Percentiles rank a stretch among this genome's conserved stretches.
These are phyloP conservation scores for Wickerhamiella azymoides DNA, from an alignment of 805 yeast species.

Conservation along the genomic window DNA sequence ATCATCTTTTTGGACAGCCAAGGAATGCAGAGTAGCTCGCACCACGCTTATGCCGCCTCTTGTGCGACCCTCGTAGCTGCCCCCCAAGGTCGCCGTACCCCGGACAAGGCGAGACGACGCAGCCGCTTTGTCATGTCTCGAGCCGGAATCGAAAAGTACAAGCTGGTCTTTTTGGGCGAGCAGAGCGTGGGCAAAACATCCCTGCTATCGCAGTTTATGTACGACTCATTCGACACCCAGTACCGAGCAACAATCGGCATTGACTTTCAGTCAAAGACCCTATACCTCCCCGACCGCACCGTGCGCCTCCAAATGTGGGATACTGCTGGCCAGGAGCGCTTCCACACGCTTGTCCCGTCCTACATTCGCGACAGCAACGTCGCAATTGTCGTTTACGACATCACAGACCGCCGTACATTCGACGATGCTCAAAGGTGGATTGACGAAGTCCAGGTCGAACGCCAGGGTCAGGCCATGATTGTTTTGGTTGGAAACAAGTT, in stretches of 20 bases:
- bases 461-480: slow-evolving; percentile 78
- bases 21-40: no score
- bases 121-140: slow-evolving; percentile 5
- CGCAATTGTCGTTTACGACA: slow-evolving; percentile 93
- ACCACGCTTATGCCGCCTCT: no score
- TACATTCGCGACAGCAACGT: slow-evolving; percentile 93
- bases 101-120: no score
- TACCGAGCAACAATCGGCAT: slow-evolving; percentile 93
- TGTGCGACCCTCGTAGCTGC: no score
- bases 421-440: slow-evolving; percentile 82
- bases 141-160: slow-evolving; percentile 22
- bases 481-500: slow-evolving; percentile 89
- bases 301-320: slow-evolving; percentile 94
- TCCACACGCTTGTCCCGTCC: slow-evolving; percentile 86
- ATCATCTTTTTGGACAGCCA: no score
- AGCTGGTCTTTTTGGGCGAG: slow-evolving; percentile 93
- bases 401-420: slow-evolving; percentile 70
- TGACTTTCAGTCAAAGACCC: slow-evolving; percentile 84
- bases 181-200: slow-evolving; percentile 97
- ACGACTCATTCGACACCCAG: slow-evolving; percentile 91
- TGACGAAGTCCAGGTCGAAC: slow-evolving; percentile 83
- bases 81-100: no score
- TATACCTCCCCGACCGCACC: slow-evolving; percentile 92
- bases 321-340: slow-evolving; percentile 94
- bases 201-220: slow-evolving; percentile 92